A percentile compares a stretch with the other conserved stretches of the same genome.
Conservation (phyloP, 2,329 filamentous ascomycete species). For the Phoma sp. region DNA sequence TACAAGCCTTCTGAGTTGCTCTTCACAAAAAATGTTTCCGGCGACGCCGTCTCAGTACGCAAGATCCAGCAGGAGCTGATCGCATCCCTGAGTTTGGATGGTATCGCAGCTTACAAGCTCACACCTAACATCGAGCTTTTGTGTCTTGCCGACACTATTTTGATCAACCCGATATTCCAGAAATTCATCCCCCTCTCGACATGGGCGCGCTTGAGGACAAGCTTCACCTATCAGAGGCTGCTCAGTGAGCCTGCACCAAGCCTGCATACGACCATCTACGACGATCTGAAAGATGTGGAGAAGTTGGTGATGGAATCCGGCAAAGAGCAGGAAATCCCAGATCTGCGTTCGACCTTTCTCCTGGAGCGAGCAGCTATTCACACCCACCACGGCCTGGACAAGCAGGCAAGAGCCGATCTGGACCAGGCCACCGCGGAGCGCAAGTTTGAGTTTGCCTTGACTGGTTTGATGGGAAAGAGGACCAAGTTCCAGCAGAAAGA, state of each 20-base stretch:
- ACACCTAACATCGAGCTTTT: slow-evolving; percentile 86
- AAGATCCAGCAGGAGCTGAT: slow-evolving; percentile 63
- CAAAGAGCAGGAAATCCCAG: slow-evolving; percentile 25
- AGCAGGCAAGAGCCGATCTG: slow-evolving; percentile 74
- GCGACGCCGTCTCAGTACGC: slow-evolving; percentile 42
- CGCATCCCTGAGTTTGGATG: slow-evolving; percentile 76
- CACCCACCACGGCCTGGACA: slow-evolving; percentile 82
- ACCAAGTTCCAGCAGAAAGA: slow-evolving; percentile 81
- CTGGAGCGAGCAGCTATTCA: slow-evolving; percentile 84
- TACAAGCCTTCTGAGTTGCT: slow-evolving; percentile 60
- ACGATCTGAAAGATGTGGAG: slow-evolving; percentile 63
- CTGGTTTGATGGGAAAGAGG: slow-evolving; percentile 83
- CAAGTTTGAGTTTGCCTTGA: slow-evolving; percentile 81
- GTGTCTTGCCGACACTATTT: slow-evolving; percentile 70
- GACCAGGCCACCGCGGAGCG: slow-evolving; percentile 69
- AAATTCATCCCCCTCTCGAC: slow-evolving; percentile 54
- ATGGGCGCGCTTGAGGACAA: slow-evolving; percentile 73
- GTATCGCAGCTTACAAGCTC: slow-evolving; percentile 82
- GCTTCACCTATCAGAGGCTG: slow-evolving; percentile 74
- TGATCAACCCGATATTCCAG: slow-evolving; percentile 57
- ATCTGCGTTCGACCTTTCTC: slow-evolving; percentile 66
- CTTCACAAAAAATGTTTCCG: slow-evolving; percentile 56
- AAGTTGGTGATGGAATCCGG: slow-evolving; percentile 42
- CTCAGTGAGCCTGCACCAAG: slow-evolving; percentile 67
- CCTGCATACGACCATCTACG: slow-evolving; percentile 66